Evolutionary conservation across 345 rosid genomes (phyloP).

Genomic region (Schrenkiella parvula): DNA sequence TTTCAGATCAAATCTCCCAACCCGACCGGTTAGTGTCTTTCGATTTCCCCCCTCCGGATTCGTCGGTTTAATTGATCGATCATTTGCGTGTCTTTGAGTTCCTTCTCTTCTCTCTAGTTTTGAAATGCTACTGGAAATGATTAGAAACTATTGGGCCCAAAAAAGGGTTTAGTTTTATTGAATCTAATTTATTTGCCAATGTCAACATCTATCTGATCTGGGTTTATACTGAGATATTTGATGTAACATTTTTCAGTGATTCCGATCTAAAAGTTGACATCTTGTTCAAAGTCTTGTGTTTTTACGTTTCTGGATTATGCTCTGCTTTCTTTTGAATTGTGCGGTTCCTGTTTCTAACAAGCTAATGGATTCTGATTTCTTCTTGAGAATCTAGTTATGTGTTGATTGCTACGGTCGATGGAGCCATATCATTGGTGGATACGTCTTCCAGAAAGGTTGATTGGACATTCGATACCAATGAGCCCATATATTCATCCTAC

Average conservation of each 20-base stretch:
- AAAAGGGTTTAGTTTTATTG: background rate
- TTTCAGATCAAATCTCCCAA: constrained; percentile 37
- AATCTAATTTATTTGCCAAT: background rate
- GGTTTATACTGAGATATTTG: background rate
- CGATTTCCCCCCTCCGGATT: background rate
- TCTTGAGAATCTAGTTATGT: constrained; percentile 39
- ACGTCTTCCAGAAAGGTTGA: constrained; percentile 29
- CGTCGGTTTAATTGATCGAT: background rate
- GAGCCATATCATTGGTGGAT: constrained; percentile 50
- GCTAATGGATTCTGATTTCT: constrained; percentile 12
- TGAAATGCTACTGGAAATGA: background rate
- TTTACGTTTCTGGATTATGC: background rate
- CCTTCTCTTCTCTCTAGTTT: background rate
- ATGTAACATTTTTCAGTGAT: background rate
- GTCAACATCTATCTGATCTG: background rate
- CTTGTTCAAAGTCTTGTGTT: background rate
- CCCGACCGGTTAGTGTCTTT: constrained; percentile 41
- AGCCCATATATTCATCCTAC: constrained; percentile 61
- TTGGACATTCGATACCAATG: constrained; percentile 53
- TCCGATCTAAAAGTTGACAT: constrained; percentile 11
- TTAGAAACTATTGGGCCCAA: background rate
- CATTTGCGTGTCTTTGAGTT: background rate
- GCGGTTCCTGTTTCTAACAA: background rate
- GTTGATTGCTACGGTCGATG: constrained; percentile 49
- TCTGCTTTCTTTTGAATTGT: background rate